A percentile compares a stretch with the other conserved stretches of the same genome.
Evolutionary conservation across 176 grass and related monocot species (phyloP).

Genomic region (Avena sativa): DNA sequence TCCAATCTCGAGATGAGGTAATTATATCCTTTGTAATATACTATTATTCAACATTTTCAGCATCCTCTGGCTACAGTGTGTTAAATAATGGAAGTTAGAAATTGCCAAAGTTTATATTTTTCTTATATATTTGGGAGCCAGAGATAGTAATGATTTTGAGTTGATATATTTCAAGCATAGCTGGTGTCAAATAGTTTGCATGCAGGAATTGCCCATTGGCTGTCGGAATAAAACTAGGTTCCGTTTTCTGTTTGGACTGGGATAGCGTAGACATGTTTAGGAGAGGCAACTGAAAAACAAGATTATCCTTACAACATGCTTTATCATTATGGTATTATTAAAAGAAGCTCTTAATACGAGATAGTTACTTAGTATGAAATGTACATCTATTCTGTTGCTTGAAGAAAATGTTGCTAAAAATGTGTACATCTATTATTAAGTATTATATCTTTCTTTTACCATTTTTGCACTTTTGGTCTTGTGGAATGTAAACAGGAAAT

Average conservation of each 20-base stretch:
- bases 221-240: neutral
- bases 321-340: neutral
- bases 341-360: neutral
- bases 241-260: neutral
- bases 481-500: neutral
- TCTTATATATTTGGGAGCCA: neutral
- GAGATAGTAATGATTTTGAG: neutral
- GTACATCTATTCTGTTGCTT: neutral
- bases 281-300: neutral
- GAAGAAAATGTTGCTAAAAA: neutral
- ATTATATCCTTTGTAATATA: neutral
- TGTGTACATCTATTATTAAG: neutral
- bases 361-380: neutral
- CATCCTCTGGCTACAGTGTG: neutral
- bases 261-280: neutral
- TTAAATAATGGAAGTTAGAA: neutral
- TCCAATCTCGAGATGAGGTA: neutral
- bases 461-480: neutral
- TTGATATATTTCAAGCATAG: neutral
- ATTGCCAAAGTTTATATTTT: neutral
- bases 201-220: neutral
- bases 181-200: neutral
- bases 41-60: neutral
- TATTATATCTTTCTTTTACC: neutral
- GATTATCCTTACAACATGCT: neutral